Evolutionary conservation across 192 early-diverging fungal species (phyloP), one percentile per base, ranked within the genome.

Genomic region (Phycomyces nitens): DNA sequence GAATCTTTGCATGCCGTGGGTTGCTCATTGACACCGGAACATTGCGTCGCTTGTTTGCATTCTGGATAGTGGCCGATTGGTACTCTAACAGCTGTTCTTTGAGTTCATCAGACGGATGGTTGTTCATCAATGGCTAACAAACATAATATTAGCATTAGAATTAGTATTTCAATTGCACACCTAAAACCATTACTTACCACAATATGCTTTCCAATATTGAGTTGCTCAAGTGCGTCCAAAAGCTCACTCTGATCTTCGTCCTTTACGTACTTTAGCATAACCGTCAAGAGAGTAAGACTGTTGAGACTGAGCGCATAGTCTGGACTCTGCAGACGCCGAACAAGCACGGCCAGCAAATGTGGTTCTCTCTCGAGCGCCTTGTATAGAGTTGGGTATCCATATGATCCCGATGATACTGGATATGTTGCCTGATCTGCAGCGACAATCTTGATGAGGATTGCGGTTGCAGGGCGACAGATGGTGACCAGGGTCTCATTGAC

Each of bases 381-480:
- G 51, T 86, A 69, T 44, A 89, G 39, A 4, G 23, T 54, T 15
- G 62, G 51, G 18, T 42, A 54, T 21, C 51, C 62, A 63, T 40
- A 54, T 8, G 26, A 38, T 6, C 22, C 20, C 44, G 11, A 14
- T n/a, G 12, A n/a, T 47, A 8, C 44, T 41, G 58, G 51, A n/a
- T 47, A 29, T 20, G 44, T 39, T 15, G 14, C 18, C 60, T 58
- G 68, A 56, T 77, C 74, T 14, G 82, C 74, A 22, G 62, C 66
- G 1, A 83, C 79, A 12, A 89, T 64, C 61, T 88, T 87, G 56
- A 86, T 84, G 24, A 90, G 72, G 34, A 90, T 82, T 0, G 85
- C 84, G 0, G 87, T 89, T 3, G 88, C 87, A 12, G 89, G 89
- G 3, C 88, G 72, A 60, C 85, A 82, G 58, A 90, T 83, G 44